A percentile compares a stretch with the other conserved stretches of the same genome.
Conservation (phyloP, 768 basidiomycete genomes). For the Rhodosporidiobolus odoratus region DNA sequence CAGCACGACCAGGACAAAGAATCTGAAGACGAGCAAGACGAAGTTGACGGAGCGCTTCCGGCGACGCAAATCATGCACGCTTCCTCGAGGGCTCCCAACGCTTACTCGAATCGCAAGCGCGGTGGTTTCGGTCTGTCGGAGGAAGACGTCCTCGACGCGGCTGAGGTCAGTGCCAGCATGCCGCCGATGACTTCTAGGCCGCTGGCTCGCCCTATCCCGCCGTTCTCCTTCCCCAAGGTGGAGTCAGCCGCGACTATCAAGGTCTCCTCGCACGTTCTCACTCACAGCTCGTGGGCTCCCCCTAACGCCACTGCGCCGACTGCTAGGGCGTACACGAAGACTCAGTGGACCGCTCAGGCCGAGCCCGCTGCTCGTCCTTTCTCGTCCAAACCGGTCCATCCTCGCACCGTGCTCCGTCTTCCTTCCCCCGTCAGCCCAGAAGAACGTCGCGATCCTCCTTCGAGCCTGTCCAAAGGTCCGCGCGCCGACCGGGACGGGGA, state of each 20-base stretch:
- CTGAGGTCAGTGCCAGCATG: not conserved
- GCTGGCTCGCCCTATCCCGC: not conserved
- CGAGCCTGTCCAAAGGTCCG: not conserved
- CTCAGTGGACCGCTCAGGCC: not conserved
- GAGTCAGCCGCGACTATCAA: not conserved
- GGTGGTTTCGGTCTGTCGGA: conserved; percentile 15
- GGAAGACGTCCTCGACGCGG: conserved; percentile 1
- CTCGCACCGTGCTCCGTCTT: not conserved
- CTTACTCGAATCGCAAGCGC: not conserved
- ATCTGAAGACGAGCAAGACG: not conserved
- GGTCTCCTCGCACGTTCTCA: not conserved
- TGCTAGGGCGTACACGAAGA: not conserved
- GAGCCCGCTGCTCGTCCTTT: not conserved
- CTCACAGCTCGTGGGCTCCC: not conserved
- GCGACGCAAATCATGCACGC: no score
- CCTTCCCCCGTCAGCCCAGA: conserved; percentile 29
- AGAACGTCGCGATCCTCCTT: not conserved
- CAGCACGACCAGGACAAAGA: not conserved
- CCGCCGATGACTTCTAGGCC: not conserved
- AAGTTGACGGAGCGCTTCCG: not conserved
- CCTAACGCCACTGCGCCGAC: accelerated
- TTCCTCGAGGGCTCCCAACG: not conserved
- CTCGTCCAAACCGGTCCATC: not conserved
- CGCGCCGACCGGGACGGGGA: not conserved
- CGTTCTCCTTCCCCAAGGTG: not conserved